Evolutionary conservation across 306 rosid genomes (phyloP), one percentile per base, ranked within the genome.

Genomic region (Trifolium dubium): DNA sequence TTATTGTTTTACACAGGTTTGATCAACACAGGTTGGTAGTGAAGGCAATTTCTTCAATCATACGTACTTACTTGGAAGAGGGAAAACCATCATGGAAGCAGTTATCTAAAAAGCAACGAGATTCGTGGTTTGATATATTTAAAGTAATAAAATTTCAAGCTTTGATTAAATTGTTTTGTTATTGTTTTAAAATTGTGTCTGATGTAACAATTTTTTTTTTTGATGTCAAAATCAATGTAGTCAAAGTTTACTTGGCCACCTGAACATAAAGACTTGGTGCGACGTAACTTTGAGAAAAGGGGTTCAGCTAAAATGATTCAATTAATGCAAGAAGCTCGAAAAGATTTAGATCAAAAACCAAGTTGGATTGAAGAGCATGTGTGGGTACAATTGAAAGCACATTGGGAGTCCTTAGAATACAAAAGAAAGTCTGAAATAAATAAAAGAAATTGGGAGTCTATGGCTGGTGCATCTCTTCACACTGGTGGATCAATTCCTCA

Each of bases 401-500:
- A 66, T 17, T 75, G 47, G 73, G 67, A 10, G 35, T 75, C 73
- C 11, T 28, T 8, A 53, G 15, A 6, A 14, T 75, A 53, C 44
- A 75, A 54, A 40, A 55, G 5, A 1, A 65, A 23, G 2, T 75
- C 49, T 54, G 64, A 39, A 28, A 53, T 8, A 65, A 65, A 75
- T 34, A 51, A 35, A 53, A 69, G 50, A 53, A 69, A 51, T 32
- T 10, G 35, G 8, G 58, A 75, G 35, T 65, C 47, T 15, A 39
- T 53, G 73, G 79, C 28, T 5, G 73, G 67, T 54, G 73, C 79
- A 10, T 54, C 46, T 10, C 73, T 75, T 39, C 79, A 75, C 40
- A 65, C 79, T 0, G 47, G 73, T 9, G 65, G 79, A 54, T 75
- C 73, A 28, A 75, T 75, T 39, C 80, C 80, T 56, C 80, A 76